Conservation (phyloP, 768 basidiomycete genomes). For the Rubroboletus pulcherrimus region DNA sequence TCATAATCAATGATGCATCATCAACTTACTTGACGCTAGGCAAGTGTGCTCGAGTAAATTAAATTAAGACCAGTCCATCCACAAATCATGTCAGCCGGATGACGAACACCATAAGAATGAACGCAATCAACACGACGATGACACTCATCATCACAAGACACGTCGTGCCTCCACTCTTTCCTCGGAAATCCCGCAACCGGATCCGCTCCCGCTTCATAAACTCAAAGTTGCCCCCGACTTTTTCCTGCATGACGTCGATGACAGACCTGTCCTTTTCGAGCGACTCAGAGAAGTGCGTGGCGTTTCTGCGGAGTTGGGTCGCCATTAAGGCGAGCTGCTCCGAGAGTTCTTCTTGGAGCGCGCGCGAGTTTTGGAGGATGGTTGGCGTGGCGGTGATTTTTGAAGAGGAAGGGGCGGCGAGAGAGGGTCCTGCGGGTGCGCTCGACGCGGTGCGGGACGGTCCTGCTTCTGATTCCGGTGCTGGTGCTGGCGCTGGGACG, state of each 20-base stretch:
- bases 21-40: background rate
- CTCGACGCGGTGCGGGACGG: constrained; percentile 4
- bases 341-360: constrained; percentile 71
- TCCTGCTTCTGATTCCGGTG: constrained; percentile 7
- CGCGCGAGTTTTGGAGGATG: constrained; percentile 52
- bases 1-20: constrained; percentile 4
- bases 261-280: constrained; percentile 74
- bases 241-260: constrained; percentile 61
- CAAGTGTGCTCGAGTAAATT: background rate
- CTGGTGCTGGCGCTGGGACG: constrained; percentile 4
- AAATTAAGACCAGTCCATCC: background rate
- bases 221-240: constrained; percentile 70
- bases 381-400: constrained; percentile 35
- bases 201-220: constrained; percentile 63
- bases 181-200: constrained; percentile 56
- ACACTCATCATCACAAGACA: constrained; percentile 66
- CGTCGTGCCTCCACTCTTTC: constrained; percentile 67
- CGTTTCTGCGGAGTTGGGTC: constrained; percentile 78
- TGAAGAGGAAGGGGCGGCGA: constrained; percentile 32
- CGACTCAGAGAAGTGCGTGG: constrained; percentile 68
- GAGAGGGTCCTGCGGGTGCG: constrained; percentile 22
- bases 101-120: constrained; percentile 65
- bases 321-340: constrained; percentile 82
- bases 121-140: constrained; percentile 62
- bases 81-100: constrained; percentile 56